Base-by-base conservation (phyloP, 352 stramenopile genomes). In the Globisporangium spinosum region DNA sequence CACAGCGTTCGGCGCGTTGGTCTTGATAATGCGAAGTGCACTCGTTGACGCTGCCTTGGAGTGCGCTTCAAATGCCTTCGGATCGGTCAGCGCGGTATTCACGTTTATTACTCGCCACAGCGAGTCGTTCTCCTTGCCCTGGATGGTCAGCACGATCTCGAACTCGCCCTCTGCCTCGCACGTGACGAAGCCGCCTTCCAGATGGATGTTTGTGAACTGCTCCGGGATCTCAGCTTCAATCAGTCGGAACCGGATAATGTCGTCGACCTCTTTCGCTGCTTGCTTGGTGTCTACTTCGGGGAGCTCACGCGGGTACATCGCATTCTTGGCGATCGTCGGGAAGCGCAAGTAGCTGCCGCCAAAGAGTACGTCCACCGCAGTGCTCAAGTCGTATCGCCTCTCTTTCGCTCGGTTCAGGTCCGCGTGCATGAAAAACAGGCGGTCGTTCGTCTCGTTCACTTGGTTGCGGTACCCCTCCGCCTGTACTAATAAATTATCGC, bases 391-490 rank as follows among this genome's bases (percentile, higher is more conserved):
- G 59, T 95, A 95, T 15, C 75, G 77, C 0, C 87, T 80, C 62
- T 95, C 85, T 65, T 92, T 93, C 22, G 85, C 87, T 40, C 85
- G 87, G 60, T 93, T 78, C 38, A 95, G 70, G 68, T 95, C 85
- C 22, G 82, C 80, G 67, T 95, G 87, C 77, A 95, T 85, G 77
- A 93, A 93, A 69, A 93, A 95, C 12, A 95, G 70, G 9, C 87
- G 82, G 59, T 95, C 87, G 51, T 93, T 93, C 22, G 83, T 91
- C 72, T 95, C 87, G 68, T 93, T 93, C 54, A 81, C 72, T 45
- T 93, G 85, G 70, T 93, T 90, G 49, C 77, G 79, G 69, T 85
- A 95, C 40, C 54, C 69, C 47, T 91, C 73, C 5, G 83, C 78
- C 56, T 89, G 79, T 49, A 78, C 62, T 34, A 93, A 73, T 38